Evolutionary conservation across 352 stramenopile species (phyloP).

Genomic region (Globisporangium spiculum): DNA sequence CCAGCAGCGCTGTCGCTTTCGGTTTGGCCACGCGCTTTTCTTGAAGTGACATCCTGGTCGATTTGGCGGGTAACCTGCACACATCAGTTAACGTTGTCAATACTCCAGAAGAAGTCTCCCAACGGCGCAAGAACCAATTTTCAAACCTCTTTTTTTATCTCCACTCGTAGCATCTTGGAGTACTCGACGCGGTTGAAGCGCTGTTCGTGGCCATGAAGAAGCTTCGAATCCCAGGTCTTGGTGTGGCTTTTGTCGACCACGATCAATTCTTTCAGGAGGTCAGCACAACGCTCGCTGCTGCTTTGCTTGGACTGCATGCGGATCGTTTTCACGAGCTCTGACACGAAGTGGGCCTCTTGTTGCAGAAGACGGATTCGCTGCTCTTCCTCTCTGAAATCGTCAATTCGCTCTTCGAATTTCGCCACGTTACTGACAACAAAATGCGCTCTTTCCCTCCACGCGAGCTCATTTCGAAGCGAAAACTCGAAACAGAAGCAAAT

Average conservation of each 20-base stretch:
- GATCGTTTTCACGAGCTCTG: conserved; percentile 70
- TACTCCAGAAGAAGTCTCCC: neutral
- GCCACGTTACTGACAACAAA: conserved; percentile 19
- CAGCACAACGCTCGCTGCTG: conserved; percentile 47
- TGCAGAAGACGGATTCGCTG: conserved; percentile 38
- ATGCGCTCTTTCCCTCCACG: conserved; percentile 13
- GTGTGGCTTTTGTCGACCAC: conserved; percentile 51
- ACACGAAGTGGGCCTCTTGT: conserved; percentile 64
- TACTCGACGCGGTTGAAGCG: conserved; percentile 63
- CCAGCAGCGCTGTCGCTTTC: neutral
- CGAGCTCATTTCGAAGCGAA: conserved; percentile 15
- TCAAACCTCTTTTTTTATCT: conserved; percentile 75
- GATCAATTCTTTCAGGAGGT: conserved; percentile 64
- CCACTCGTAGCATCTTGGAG: conserved; percentile 49
- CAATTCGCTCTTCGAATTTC: conserved; percentile 45
- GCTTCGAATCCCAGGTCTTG: conserved; percentile 61
- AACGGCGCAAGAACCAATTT: neutral
- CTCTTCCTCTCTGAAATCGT: conserved; percentile 72
- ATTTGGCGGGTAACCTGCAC: conserved; percentile 58
- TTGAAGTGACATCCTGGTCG: conserved; percentile 38
- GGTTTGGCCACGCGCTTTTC: conserved; percentile 13
- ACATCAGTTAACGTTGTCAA: neutral
- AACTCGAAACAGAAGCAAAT: conserved; percentile 72
- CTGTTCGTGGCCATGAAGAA: conserved; percentile 68
- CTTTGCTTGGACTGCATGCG: conserved; percentile 63